Percentiles rank a stretch among this genome's conserved stretches.
Evolutionary conservation across 2,329 filamentous ascomycete species (phyloP).

Genomic region (Arthrocladium fulminans): DNA sequence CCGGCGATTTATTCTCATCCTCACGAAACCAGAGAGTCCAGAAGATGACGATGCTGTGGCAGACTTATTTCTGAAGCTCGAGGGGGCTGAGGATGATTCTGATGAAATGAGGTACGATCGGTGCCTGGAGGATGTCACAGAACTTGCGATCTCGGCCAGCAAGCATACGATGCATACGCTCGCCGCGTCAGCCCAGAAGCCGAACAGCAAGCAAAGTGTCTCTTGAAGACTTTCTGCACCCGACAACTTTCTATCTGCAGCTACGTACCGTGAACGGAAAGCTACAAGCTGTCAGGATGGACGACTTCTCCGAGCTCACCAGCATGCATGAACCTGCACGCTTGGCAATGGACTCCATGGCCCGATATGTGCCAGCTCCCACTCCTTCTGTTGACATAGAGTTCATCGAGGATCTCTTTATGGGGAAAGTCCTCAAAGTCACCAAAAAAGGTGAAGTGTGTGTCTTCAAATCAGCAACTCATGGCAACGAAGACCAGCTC

Average conservation of each 20-base stretch:
- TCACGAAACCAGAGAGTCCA: constrained; percentile 5
- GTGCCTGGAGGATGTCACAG: constrained; percentile 11
- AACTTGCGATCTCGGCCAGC: constrained; percentile 9
- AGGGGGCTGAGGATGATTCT: constrained; percentile 9
- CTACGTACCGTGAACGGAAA: constrained; percentile 7
- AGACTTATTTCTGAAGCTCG: constrained; percentile 10
- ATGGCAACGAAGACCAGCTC: constrained; percentile 3
- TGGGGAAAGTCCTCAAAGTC: constrained; percentile 11
- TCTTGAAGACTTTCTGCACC: constrained; percentile 12
- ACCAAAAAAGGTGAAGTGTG: constrained; percentile 6
- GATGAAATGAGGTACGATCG: constrained; percentile 10
- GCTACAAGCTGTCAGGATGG: constrained; percentile 6
- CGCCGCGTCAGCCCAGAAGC: background rate
- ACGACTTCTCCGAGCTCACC: constrained; percentile 1
- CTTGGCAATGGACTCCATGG: constrained; percentile 2
- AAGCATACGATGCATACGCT: background rate
- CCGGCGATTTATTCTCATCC: constrained; percentile 9
- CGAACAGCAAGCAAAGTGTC: constrained; percentile 10
- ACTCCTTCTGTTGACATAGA: constrained; percentile 8
- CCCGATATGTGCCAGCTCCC: background rate
- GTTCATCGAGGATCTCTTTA: constrained; percentile 11
- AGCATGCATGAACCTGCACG: constrained; percentile 2
- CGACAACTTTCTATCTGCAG: constrained; percentile 10
- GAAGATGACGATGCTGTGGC: constrained; percentile 11
- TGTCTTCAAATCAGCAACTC: constrained; percentile 14